Evolutionary conservation across 139 green algal species (phyloP).

Genomic region (Tetraselmis striata): DNA sequence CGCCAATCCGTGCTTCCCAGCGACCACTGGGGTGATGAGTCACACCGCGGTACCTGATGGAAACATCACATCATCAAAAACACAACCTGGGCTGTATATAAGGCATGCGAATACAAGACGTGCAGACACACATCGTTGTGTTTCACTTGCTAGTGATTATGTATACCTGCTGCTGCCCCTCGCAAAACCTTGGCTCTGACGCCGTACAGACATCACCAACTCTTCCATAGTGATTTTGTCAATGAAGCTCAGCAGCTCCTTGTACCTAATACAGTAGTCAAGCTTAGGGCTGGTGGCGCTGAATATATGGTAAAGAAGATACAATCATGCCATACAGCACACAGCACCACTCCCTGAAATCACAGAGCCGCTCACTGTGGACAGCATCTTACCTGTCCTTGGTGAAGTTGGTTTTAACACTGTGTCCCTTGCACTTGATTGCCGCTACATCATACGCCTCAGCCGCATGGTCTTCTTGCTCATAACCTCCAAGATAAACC

Average conservation of each 20-base stretch:
- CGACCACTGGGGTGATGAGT: slow-evolving; percentile 42
- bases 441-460: slow-evolving; percentile 86
- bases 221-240: slow-evolving; percentile 75
- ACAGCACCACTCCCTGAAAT: not conserved
- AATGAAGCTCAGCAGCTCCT: slow-evolving; percentile 62
- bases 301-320: no score
- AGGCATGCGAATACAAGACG: no score
- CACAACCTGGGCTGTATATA: no score
- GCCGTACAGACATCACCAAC: slow-evolving; percentile 83
- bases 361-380: not conserved
- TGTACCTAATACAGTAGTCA: slow-evolving; percentile 44
- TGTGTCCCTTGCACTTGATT: slow-evolving; percentile 68
- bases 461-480: slow-evolving; percentile 79
- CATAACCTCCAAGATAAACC: slow-evolving; percentile 64
- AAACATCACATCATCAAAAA: not conserved
- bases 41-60: slow-evolving; percentile 8
- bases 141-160: no score
- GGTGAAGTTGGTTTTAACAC: slow-evolving; percentile 64
- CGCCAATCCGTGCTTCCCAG: slow-evolving; percentile 81
- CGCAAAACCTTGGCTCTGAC: slow-evolving; percentile 82
- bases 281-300: no score
- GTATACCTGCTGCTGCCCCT: slow-evolving; percentile 70
- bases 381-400: slow-evolving; percentile 31
- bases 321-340: no score
- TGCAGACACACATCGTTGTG: no score